A percentile compares a stretch with the other conserved stretches of the same genome.
Evolutionary conservation across 163 green algal genomes (phyloP).

Genomic region (Chlamydomonas reinhardtii): DNA sequence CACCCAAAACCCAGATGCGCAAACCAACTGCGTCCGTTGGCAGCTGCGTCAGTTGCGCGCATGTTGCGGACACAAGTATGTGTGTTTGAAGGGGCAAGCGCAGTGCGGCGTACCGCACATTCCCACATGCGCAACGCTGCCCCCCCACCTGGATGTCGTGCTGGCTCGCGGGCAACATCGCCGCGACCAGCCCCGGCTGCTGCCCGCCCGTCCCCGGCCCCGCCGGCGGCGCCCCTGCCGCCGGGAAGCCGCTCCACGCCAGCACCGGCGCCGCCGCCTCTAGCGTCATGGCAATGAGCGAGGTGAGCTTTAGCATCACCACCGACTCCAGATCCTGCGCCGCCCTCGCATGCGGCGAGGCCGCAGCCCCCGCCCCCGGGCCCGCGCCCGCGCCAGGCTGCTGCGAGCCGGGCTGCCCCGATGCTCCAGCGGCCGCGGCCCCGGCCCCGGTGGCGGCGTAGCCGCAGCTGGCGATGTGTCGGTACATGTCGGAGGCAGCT

Average conservation of each 20-base stretch:
- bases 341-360: neutral
- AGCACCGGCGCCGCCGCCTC: neutral
- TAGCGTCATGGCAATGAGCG: slow-evolving; percentile 18
- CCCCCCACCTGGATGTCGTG: slow-evolving; percentile 8
- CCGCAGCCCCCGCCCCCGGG: no score
- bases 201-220: neutral
- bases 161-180: neutral
- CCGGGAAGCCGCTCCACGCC: neutral
- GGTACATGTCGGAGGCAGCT: slow-evolving; percentile 1
- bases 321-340: slow-evolving; percentile 7
- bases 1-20: no score
- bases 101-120: no score
- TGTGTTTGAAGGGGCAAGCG: no score
- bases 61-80: no score
- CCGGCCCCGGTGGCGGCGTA: neutral
- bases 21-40: no score
- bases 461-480: neutral
- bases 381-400: neutral
- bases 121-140: no score
- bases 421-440: neutral
- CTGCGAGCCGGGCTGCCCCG: neutral
- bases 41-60: no score
- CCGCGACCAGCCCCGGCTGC: neutral
- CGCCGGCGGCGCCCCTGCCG: neutral
- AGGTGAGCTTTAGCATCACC: slow-evolving; percentile 1